Evolutionary conservation across 345 rosid genomes (phyloP).

Genomic region (Linum trigynum): DNA sequence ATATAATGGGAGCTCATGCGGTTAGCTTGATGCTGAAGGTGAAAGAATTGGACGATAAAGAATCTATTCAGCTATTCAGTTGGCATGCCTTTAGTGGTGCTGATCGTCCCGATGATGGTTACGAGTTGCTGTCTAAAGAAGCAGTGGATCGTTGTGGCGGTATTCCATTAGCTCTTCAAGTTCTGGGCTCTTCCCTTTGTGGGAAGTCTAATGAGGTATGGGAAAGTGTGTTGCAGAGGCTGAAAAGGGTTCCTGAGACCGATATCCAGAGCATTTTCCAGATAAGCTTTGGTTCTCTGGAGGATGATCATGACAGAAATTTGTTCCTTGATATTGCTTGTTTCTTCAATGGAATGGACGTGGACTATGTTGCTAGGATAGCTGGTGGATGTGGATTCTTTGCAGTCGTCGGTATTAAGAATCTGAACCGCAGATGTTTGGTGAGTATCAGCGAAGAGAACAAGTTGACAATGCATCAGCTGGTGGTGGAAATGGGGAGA

Average conservation of each 20-base stretch:
- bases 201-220: background rate
- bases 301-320: slow-evolving; percentile 5
- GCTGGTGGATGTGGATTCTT: background rate
- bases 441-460: background rate
- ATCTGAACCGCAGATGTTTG: background rate
- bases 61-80: slow-evolving; percentile 7
- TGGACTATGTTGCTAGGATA: background rate
- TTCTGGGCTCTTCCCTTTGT: slow-evolving; percentile 23
- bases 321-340: slow-evolving; percentile 4
- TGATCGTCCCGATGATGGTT: slow-evolving; percentile 7
- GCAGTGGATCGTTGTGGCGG: slow-evolving; percentile 26
- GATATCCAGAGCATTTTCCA: background rate
- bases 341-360: slow-evolving; percentile 2
- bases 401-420: background rate
- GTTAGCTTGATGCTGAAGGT: background rate
- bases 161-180: slow-evolving; percentile 31
- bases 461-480: slow-evolving; percentile 2
- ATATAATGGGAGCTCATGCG: background rate
- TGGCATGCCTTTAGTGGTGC: slow-evolving; percentile 8
- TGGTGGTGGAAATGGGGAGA: slow-evolving; percentile 3
- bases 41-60: background rate
- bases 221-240: background rate
- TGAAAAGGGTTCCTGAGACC: background rate
- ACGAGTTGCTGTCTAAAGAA: slow-evolving; percentile 12
- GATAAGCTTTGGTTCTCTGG: slow-evolving; percentile 3